Evolutionary conservation across 1,284 basidiomycete genomes (phyloP), one percentile per base, ranked within the genome.

Genomic region (Sanghuangporus weigelae): DNA sequence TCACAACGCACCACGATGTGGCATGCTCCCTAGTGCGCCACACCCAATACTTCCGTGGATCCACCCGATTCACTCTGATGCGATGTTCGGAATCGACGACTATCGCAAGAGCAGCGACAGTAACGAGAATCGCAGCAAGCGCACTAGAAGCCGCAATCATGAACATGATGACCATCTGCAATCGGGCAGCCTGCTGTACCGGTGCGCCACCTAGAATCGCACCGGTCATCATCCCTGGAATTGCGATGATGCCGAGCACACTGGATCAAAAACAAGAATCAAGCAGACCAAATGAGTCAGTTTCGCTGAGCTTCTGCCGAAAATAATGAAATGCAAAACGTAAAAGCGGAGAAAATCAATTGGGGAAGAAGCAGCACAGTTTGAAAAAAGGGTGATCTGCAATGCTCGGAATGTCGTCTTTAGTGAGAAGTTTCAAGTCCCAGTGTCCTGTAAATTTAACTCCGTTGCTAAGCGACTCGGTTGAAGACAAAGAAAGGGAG

Each of bases 111-210:
- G 84, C 79, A 44, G 85, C 76, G 60, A 85, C 75, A 1, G 88
- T 86, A 1, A 84, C 83, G 56, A 83, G 76, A 64, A 92, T 86
- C 6, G 85, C 80, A 5, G 86, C 83, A 26, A 94, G 81, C 1
- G 86, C 84, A 0, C 88, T 89, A 62, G 84, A 83, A 0, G 92
- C 87, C 1, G 87, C 86, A 60, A 95, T 92, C 88, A 94, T 92
- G 75, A 95, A 94, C 86, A 93, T 92, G 76, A 94, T 92, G 64
- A 94, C 86, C 88, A 93, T 93, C 71, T 95, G 93, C 10, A 95
- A 75, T 58, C 86, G 84, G 0, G 91, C 90, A 0, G 93, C 93
- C 74, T 93, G 91, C 55, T 91, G 82, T 57, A 95, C 90, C 36
- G 86, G 87, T 39, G 90, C 84, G 0, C 92, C 93, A 23, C 91